Conservation (phyloP, 129 eudicot species). For the Saussurea involucrata region DNA sequence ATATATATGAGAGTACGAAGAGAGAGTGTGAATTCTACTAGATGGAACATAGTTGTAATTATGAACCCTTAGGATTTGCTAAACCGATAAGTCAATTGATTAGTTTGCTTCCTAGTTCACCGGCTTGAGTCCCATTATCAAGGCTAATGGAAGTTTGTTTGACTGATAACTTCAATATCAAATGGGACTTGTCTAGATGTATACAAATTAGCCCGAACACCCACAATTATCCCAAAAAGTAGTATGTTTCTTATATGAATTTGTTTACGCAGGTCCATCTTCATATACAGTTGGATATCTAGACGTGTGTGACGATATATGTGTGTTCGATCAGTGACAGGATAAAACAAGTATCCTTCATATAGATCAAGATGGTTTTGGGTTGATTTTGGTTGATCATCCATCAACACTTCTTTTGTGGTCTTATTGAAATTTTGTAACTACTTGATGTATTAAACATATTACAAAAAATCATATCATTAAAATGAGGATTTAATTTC, state of each 20-base stretch:
- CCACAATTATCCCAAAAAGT: no score
- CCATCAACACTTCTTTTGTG: not conserved
- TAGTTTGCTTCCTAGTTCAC: not conserved
- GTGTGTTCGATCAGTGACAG: not conserved
- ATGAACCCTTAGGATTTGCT: no score
- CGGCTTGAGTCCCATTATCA: not conserved
- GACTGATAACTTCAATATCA: not conserved
- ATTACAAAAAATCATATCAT: no score
- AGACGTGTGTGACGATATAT: not conserved
- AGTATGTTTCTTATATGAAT: no score
- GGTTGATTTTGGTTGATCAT: not conserved
- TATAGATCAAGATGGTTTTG: no score
- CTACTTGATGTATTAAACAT: not conserved
- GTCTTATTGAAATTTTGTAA: not conserved
- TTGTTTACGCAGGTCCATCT: not conserved
- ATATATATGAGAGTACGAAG: not conserved
- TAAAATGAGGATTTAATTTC: not conserved
- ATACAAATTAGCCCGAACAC: no score
- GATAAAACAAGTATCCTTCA: not conserved
- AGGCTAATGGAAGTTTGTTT: not conserved
- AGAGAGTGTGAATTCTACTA: not conserved
- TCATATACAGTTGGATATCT: not conserved
- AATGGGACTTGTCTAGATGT: not conserved
- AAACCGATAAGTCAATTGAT: not conserved
- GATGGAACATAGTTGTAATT: not conserved